Conservation (phyloP, 2,329 filamentous ascomycete species). For the Zarea fungicola region DNA sequence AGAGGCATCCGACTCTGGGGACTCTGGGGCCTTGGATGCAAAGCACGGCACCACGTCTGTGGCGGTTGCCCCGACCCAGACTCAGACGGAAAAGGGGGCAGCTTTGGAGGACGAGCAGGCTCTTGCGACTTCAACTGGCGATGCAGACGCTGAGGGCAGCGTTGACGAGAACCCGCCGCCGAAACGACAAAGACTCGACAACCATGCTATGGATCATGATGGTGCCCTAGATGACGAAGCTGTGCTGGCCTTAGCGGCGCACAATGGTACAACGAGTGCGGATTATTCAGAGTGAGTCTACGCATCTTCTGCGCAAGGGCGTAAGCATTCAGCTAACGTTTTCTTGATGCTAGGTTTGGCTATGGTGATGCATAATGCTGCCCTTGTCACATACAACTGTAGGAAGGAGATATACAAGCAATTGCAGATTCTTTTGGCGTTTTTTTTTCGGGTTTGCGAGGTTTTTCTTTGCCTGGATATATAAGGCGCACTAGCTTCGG, state of each 20-base stretch:
- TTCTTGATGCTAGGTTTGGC: conserved; percentile 27
- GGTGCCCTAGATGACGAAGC: conserved; percentile 42
- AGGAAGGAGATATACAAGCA: conserved; percentile 1
- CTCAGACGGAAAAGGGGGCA: neutral
- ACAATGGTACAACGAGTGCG: conserved; percentile 34
- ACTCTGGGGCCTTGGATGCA: neutral
- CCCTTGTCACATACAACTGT: neutral
- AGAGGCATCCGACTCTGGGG: neutral
- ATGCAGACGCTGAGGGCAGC: neutral
- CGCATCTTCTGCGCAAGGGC: neutral
- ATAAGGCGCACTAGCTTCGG: conserved; percentile 2
- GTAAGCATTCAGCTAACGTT: conserved; percentile 11
- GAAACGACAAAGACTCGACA: conserved; percentile 37
- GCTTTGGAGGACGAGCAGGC: conserved; percentile 8
- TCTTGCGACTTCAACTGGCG: neutral
- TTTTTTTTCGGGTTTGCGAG: no score
- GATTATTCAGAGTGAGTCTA: conserved; percentile 41
- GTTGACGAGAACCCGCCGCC: conserved; percentile 28
- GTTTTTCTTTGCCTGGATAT: neutral
- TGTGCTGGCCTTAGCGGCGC: conserved; percentile 42
- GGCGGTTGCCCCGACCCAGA: no score
- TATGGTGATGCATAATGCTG: conserved; percentile 38
- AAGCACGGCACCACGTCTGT: neutral
- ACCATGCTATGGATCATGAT: conserved; percentile 27
- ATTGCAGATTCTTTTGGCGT: neutral